Evolutionary conservation across 2,329 filamentous ascomycete species (phyloP).

Genomic region (Trichoderma sp.): DNA sequence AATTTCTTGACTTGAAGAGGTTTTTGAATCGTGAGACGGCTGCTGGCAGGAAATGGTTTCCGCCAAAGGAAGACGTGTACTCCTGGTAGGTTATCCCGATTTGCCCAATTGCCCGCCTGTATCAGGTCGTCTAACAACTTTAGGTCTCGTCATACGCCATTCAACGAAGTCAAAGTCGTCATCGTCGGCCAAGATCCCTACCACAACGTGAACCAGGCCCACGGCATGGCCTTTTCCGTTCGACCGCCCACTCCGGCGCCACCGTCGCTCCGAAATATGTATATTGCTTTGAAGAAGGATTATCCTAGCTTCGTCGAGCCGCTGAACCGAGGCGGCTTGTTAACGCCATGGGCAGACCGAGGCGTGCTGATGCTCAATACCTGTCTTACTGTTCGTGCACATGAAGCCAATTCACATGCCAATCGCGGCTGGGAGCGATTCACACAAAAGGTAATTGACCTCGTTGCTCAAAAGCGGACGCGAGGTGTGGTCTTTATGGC

Average conservation of each 20-base stretch:
- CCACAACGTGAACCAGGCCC: slow-evolving; percentile 92
- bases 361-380: slow-evolving; percentile 94
- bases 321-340: slow-evolving; percentile 74
- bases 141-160: slow-evolving; percentile 92
- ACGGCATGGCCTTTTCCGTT: slow-evolving; percentile 94
- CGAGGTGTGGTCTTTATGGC: slow-evolving; percentile 91
- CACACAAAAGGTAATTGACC: slow-evolving; percentile 88
- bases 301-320: slow-evolving; percentile 79
- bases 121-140: not conserved
- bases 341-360: slow-evolving; percentile 91
- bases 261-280: slow-evolving; percentile 92
- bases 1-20: slow-evolving; percentile 84
- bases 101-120: not conserved
- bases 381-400: slow-evolving; percentile 87
- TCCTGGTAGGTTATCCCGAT: slow-evolving; percentile 68
- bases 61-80: slow-evolving; percentile 86
- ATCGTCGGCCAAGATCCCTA: slow-evolving; percentile 97
- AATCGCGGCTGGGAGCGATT: slow-evolving; percentile 90
- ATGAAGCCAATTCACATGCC: slow-evolving; percentile 83
- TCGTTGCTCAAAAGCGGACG: slow-evolving; percentile 74
- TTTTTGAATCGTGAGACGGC: slow-evolving; percentile 80
- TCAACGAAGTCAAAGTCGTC: slow-evolving; percentile 85
- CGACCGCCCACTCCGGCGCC: slow-evolving; percentile 85
- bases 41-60: slow-evolving; percentile 77
- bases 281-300: slow-evolving; percentile 81